Evolutionary conservation across 139 green algal genomes (phyloP).

Genomic region (Monoraphidium neglectum): DNA sequence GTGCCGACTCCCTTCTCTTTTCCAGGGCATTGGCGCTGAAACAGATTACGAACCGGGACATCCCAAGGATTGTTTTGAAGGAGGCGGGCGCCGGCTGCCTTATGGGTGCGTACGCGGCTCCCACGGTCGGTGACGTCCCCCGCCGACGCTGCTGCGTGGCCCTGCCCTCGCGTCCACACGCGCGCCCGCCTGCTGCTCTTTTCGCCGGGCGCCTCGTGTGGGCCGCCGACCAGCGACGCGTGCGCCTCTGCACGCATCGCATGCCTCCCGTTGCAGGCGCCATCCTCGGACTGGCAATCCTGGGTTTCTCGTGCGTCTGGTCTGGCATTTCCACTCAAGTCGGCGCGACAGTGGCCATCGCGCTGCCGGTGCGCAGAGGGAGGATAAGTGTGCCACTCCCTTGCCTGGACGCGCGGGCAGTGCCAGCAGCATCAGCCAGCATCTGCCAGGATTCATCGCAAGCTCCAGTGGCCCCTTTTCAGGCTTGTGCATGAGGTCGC

Average conservation of each 20-base stretch:
- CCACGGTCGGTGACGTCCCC: no score
- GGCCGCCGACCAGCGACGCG: no score
- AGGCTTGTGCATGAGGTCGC: no score
- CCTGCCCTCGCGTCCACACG: background rate
- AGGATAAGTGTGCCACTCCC: no score
- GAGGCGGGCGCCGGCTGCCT: conserved; percentile 50
- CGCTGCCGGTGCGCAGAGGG: conserved; percentile 52
- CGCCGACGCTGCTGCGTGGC: no score
- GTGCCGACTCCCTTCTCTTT: no score
- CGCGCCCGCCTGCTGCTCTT: background rate
- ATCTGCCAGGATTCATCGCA: no score
- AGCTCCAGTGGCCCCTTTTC: no score
- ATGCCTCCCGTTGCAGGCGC: conserved; percentile 30
- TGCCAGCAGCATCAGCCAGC: no score
- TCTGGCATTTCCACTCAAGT: conserved; percentile 43
- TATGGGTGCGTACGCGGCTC: conserved; percentile 47
- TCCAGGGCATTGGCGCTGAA: conserved; percentile 53
- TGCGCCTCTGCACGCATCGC: background rate
- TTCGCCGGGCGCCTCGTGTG: background rate
- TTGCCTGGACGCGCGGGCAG: no score
- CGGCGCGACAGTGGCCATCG: conserved; percentile 53
- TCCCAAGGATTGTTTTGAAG: conserved; percentile 49
- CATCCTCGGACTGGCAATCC: conserved; percentile 51
- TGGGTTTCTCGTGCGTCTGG: conserved; percentile 52
- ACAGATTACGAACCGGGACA: conserved; percentile 51